These are phyloP conservation scores for Coniosporium apollinis DNA, from an alignment of 495 filamentous ascomycete species.

Conservation along the genomic window DNA sequence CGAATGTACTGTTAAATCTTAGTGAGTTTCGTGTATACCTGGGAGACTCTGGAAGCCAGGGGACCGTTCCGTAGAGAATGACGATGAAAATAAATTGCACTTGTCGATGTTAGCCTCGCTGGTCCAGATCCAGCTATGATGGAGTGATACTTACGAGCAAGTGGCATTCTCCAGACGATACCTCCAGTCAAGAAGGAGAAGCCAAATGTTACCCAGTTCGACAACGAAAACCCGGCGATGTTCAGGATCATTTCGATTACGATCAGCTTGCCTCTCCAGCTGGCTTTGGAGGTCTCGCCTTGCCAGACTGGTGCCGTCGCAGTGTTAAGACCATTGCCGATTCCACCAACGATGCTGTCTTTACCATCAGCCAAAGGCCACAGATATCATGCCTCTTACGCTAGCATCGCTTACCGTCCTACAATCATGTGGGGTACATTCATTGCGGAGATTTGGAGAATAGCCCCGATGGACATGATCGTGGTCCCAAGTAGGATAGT, in stretches of 20 bases:
- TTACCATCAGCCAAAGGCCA: background rate
- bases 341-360: constrained; percentile 19
- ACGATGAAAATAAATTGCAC: constrained; percentile 44
- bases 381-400: background rate
- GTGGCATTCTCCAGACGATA: constrained; percentile 37
- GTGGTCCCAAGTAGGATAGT: constrained; percentile 12
- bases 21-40: constrained; percentile 15
- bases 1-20: constrained; percentile 9
- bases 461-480: constrained; percentile 44
- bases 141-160: no score
- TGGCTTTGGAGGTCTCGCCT: constrained; percentile 40
- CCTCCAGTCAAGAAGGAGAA: constrained; percentile 30
- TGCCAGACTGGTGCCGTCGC: constrained; percentile 50
- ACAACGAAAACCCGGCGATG: constrained; percentile 37
- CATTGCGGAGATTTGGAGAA: constrained; percentile 46
- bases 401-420: constrained; percentile 30
- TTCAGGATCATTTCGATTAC: constrained; percentile 45
- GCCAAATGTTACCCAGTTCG: constrained; percentile 44
- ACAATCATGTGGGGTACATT: constrained; percentile 47
- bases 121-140: no score
- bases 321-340: constrained; percentile 53
- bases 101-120: no score
- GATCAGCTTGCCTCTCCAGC: constrained; percentile 42
- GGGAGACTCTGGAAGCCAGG: constrained; percentile 41
- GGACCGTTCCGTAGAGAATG: constrained; percentile 30